Evolutionary conservation across 305 asterid species (phyloP), one percentile per base, ranked within the genome.

Genomic region (Caryopteris hybrid): DNA sequence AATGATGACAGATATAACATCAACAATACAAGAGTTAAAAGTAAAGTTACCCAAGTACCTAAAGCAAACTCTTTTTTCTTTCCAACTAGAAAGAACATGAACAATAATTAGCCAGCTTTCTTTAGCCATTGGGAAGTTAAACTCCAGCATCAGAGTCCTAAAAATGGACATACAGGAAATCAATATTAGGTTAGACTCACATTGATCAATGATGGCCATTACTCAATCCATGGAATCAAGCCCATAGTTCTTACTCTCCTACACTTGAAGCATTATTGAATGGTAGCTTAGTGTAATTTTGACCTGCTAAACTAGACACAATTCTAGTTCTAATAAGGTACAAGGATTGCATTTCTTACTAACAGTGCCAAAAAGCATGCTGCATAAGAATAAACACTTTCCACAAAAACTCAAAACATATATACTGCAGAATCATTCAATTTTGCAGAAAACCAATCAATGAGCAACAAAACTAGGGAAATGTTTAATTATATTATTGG

Each of bases 111-210:
- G 72, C 10, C 36, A 6, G 36, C 70, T 53, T 38, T 33, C 67
- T 66, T 61, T 61, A 20, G 57, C 46, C 64, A 21, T 69, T 29
- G 11, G 29, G 62, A 57, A 45, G 54, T 61, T 47, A 55, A 56
- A 29, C 74, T 41, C 52, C 69, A 60, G 8, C 71, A 47, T 56
- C 74, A 61, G 74, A 27, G 20, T 21, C 76, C 79, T 78, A 74
- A 18, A 59, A 31, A 36, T 42, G 66, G 66, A 74, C 60, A 54
- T 8, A 27, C 14, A 43, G 5, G 23, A 45, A 23, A 71, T 52
- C 48, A 16, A 65, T 61, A 38, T 60, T 43, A 20, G 57, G 43
- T 45, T 63, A 10, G 51, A 17, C 2, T 22, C 10, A 61, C 38
- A 18, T 22, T 23, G 54, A n/a, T 22, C 39, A 25, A 45, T 33